Conservation (phyloP, 2,329 filamentous ascomycete genomes). For the Aulographum hederae region DNA sequence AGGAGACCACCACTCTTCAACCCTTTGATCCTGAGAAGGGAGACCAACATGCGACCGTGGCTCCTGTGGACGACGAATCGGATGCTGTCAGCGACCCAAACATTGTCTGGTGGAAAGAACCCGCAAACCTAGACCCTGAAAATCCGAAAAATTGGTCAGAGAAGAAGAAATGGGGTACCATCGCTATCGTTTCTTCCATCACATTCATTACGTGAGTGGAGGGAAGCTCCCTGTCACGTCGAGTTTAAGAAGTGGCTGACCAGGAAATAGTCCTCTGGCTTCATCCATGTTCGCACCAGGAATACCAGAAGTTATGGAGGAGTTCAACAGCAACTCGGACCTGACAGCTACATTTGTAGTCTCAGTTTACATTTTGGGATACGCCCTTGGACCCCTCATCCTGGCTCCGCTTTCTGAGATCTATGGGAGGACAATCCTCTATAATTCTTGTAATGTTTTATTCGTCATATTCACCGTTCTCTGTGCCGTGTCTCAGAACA, state of each 20-base stretch:
- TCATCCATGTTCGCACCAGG: constrained; percentile 18
- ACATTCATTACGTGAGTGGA: constrained; percentile 17
- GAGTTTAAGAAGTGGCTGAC: neutral
- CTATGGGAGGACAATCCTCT: constrained; percentile 4
- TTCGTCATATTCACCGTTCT: neutral
- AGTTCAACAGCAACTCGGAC: constrained; percentile 14
- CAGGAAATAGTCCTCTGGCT: constrained; percentile 13
- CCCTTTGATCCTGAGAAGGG: neutral
- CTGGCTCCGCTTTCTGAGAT: constrained; percentile 6
- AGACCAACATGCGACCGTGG: neutral
- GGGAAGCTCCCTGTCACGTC: neutral
- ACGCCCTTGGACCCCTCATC: constrained; percentile 16
- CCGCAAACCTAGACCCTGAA: constrained; percentile 12
- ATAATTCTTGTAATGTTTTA: constrained; percentile 1
- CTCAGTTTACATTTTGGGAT: constrained; percentile 19
- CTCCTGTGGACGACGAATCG: neutral
- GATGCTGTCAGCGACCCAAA: neutral
- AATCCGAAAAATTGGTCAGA: constrained; percentile 21
- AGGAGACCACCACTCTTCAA: too few species aligned
- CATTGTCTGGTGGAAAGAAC: constrained; percentile 3
- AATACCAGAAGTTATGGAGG: constrained; percentile 12
- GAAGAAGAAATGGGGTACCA: constrained; percentile 18
- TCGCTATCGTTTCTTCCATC: constrained; percentile 14
- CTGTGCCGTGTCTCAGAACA: neutral
- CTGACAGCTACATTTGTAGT: constrained; percentile 18